Percentiles rank a stretch among this genome's conserved stretches.
Conservation (phyloP, 805 yeast species). For the Grigorovia humatica region DNA sequence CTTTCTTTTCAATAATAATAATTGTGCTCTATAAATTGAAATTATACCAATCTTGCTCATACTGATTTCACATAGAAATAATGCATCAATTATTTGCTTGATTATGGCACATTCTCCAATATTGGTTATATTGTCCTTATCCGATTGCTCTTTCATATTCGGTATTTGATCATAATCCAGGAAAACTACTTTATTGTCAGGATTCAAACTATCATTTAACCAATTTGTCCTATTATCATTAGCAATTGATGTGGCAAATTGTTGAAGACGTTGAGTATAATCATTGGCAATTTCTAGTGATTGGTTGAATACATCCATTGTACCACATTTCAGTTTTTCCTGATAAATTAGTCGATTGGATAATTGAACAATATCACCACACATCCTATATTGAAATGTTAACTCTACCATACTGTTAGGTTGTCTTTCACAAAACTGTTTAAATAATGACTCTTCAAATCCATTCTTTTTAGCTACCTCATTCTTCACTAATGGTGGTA, state of each 20-base stretch:
- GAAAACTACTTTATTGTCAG: slow-evolving; percentile 56
- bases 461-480: slow-evolving; percentile 48
- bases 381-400: slow-evolving; percentile 85
- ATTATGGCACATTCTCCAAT: slow-evolving; percentile 60
- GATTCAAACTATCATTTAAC: slow-evolving; percentile 48
- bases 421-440: slow-evolving; percentile 55
- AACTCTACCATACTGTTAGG: slow-evolving; percentile 72
- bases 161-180: slow-evolving; percentile 55
- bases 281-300: slow-evolving; percentile 31
- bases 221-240: slow-evolving; percentile 30
- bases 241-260: background rate
- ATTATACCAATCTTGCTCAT: slow-evolving; percentile 67
- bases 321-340: slow-evolving; percentile 70
- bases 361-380: slow-evolving; percentile 73
- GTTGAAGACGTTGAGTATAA: slow-evolving; percentile 24
- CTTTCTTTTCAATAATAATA: slow-evolving; percentile 35
- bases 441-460: slow-evolving; percentile 68
- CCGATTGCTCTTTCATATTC: slow-evolving; percentile 48
- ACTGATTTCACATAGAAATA: slow-evolving; percentile 49
- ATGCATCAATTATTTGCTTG: slow-evolving; percentile 47
- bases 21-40: slow-evolving; percentile 80
- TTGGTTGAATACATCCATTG: slow-evolving; percentile 49
- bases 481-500: slow-evolving; percentile 77
- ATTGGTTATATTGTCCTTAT: slow-evolving; percentile 65
- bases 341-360: slow-evolving; percentile 73